Conservation (phyloP, 768 basidiomycete species). For the Lactarius hengduanensis region DNA sequence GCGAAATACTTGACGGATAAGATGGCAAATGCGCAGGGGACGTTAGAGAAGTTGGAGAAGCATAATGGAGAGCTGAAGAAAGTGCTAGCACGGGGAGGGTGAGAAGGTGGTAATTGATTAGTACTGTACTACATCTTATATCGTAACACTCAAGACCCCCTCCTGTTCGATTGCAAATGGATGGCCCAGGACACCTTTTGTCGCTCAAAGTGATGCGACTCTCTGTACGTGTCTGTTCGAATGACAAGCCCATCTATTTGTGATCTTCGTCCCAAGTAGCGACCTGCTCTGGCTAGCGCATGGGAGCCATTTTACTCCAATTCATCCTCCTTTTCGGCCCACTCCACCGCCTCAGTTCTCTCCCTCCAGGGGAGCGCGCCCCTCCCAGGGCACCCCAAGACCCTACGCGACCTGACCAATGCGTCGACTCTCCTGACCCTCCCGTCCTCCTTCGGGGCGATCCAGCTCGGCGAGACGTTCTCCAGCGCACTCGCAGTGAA, state of each 20-base stretch:
- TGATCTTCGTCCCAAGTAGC: slow-evolving; percentile 41
- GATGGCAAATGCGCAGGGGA: slow-evolving; percentile 67
- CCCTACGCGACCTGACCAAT: slow-evolving; percentile 77
- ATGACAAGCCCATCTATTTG: slow-evolving; percentile 17
- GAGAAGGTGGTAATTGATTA: slow-evolving; percentile 13
- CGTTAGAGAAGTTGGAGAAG: slow-evolving; percentile 67
- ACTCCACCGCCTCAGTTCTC: slow-evolving; percentile 72
- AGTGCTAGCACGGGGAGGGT: slow-evolving; percentile 45
- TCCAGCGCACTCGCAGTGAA: slow-evolving; percentile 79
- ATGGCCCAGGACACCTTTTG: slow-evolving; percentile 62
- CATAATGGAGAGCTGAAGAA: slow-evolving; percentile 68
- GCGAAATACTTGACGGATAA: slow-evolving; percentile 69
- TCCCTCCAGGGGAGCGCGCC: slow-evolving; percentile 74
- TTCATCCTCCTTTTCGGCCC: slow-evolving; percentile 76
- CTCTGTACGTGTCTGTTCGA: slow-evolving; percentile 56
- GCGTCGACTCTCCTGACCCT: slow-evolving; percentile 77
- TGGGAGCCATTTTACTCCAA: slow-evolving; percentile 90
- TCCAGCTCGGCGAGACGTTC: slow-evolving; percentile 90
- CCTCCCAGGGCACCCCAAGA: slow-evolving; percentile 75
- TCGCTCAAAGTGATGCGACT: slow-evolving; percentile 87
- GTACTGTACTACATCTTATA: too few relatives aligned
- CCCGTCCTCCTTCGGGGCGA: slow-evolving; percentile 79
- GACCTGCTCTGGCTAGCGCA: slow-evolving; percentile 68
- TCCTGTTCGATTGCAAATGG: slow-evolving; percentile 33
- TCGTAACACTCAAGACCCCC: not conserved